These are phyloP conservation scores for Neurospora sp. DNA, from an alignment of 495 filamentous ascomycete species.

Conservation along the genomic window DNA sequence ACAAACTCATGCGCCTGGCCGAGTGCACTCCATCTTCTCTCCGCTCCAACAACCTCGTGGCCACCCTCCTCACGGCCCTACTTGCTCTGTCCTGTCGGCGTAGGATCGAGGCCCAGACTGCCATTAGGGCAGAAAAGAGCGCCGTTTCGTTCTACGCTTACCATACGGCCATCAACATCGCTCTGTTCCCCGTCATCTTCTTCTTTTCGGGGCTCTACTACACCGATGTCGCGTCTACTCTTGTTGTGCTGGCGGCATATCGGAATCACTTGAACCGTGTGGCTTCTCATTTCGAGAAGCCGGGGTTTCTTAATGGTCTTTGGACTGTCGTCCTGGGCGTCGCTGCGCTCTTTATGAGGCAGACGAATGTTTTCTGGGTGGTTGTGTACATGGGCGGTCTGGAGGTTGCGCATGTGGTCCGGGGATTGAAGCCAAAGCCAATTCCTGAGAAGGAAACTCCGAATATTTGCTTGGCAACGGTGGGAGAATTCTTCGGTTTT, in stretches of 20 bases:
- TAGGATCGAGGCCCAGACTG: conserved; percentile 17
- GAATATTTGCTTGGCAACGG: conserved; percentile 1
- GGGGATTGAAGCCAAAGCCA: conserved; percentile 22
- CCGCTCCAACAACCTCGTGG: conserved; percentile 41
- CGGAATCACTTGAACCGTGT: conserved; percentile 45
- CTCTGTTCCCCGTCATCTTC: conserved; percentile 81
- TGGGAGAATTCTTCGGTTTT: conserved; percentile 18
- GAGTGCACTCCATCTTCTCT: conserved; percentile 39
- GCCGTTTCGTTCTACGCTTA: conserved; percentile 19
- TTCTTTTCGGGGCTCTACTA: conserved; percentile 95
- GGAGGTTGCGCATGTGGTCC: conserved; percentile 46
- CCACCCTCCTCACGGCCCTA: conserved; percentile 28
- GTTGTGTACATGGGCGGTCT: conserved; percentile 74
- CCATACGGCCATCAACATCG: conserved; percentile 72
- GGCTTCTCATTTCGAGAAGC: conserved; percentile 3
- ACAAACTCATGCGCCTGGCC: conserved; percentile 16
- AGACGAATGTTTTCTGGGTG: conserved; percentile 97
- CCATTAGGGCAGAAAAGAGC: neutral
- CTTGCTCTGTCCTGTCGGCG: conserved; percentile 23
- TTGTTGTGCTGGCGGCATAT: conserved; percentile 58
- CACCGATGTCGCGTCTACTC: conserved; percentile 69
- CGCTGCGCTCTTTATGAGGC: conserved; percentile 61
- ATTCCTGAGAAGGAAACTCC: conserved; percentile 11
- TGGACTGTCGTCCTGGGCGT: conserved; percentile 47
- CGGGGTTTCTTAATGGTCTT: conserved; percentile 23